Percentiles rank a stretch among this genome's conserved stretches.
Evolutionary conservation across 768 basidiomycete species (phyloP).

Genomic region (Chalciporus chontae): DNA sequence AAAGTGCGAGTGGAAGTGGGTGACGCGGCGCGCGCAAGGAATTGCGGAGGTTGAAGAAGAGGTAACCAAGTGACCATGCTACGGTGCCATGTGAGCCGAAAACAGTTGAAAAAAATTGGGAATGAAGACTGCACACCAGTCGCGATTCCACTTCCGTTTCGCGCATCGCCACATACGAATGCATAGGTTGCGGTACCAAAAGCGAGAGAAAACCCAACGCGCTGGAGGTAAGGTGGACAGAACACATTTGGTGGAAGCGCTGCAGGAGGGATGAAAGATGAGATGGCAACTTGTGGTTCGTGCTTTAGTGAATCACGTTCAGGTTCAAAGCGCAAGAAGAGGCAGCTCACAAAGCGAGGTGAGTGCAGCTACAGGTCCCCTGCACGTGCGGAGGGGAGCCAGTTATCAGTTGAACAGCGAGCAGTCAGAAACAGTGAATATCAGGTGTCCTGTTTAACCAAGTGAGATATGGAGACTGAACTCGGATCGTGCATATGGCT

Average conservation of each 20-base stretch:
- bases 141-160: constrained; percentile 44
- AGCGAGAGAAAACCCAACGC: constrained; percentile 41
- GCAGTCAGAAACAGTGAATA: neutral
- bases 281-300: constrained; percentile 32
- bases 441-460: neutral
- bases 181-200: constrained; percentile 46
- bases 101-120: neutral
- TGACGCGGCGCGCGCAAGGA: constrained; percentile 32
- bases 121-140: constrained; percentile 21
- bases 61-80: constrained; percentile 48
- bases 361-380: constrained; percentile 28
- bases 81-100: neutral
- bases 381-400: constrained; percentile 3
- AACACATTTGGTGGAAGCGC: constrained; percentile 24
- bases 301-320: neutral
- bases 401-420: neutral
- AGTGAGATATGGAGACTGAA: constrained; percentile 17
- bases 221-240: constrained; percentile 41
- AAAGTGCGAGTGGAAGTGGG: constrained; percentile 33
- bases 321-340: neutral
- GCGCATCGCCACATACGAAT: constrained; percentile 34
- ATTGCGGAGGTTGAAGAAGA: constrained; percentile 36
- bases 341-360: constrained; percentile 33
- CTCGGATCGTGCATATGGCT: constrained; percentile 31
- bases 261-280: constrained; percentile 34